A percentile compares a stretch with the other conserved stretches of the same genome.
phyloP scores from a whole-genome alignment of 345 rosid species.

The Noccaea caerulescens region DNA sequence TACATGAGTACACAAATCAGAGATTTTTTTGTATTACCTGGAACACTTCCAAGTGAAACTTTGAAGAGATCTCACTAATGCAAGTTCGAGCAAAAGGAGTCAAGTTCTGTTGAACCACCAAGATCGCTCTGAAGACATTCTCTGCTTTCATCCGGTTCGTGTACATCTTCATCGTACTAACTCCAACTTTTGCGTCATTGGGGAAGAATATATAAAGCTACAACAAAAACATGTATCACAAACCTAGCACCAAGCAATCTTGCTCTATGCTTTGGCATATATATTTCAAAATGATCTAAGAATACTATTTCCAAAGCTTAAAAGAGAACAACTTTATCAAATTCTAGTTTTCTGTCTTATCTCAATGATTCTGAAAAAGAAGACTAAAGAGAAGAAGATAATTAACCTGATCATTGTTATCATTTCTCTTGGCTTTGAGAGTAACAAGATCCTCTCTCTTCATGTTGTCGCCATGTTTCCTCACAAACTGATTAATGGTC shows the following conservation, averaged over 20 bases:
- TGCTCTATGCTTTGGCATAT: neutral
- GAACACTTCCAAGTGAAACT: conserved; percentile 83
- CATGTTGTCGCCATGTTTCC: conserved; percentile 74
- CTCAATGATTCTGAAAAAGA: neutral
- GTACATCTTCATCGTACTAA: conserved; percentile 89
- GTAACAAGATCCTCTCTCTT: conserved; percentile 89
- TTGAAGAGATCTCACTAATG: conserved; percentile 65
- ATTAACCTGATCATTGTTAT: conserved; percentile 64
- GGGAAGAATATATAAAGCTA: conserved; percentile 91
- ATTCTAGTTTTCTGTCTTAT: neutral
- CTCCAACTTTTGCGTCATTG: conserved; percentile 81
- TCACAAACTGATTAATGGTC: conserved; percentile 55
- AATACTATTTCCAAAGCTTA: neutral
- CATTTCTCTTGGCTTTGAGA: conserved; percentile 58
- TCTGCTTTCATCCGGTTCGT: conserved; percentile 82
- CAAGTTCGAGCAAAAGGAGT: conserved; percentile 88
- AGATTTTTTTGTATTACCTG: conserved; percentile 53
- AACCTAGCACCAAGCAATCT: neutral
- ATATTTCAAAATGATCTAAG: neutral
- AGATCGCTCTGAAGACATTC: conserved; percentile 75
- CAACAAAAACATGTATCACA: conserved; percentile 10
- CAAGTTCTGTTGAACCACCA: conserved; percentile 81
- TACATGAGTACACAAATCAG: neutral
- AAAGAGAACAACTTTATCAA: neutral
- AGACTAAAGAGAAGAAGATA: neutral